Evolutionary conservation across 441 rosid species (phyloP).

Genomic region (Pelargonium hybrid): DNA sequence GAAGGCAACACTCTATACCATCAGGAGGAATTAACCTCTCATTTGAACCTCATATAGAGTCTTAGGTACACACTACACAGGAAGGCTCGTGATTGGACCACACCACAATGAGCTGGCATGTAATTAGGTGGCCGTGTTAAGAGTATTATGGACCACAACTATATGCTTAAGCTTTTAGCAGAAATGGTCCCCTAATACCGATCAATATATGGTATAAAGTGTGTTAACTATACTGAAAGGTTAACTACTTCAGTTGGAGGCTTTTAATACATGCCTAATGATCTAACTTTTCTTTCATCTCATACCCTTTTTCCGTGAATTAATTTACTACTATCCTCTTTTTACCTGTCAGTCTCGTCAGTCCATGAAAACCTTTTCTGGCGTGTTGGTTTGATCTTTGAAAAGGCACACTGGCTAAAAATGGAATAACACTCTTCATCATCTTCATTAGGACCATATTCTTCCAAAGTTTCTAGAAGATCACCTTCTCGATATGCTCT

Average conservation of each 20-base stretch:
- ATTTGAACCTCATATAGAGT: no score
- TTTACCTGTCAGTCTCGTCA: constrained; percentile 81
- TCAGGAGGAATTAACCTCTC: no score
- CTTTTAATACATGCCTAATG: neutral
- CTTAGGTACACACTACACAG: no score
- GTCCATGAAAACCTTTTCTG: constrained; percentile 67
- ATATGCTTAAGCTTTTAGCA: neutral
- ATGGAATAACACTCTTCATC: constrained; percentile 38
- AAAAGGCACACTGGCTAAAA: constrained; percentile 32
- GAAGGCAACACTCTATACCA: neutral
- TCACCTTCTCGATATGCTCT: constrained; percentile 28
- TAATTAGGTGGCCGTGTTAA: neutral
- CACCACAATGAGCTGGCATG: neutral
- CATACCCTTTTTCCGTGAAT: neutral
- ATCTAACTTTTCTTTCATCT: neutral
- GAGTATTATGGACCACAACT: neutral
- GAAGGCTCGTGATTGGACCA: neutral
- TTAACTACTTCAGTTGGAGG: neutral
- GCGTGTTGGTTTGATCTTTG: constrained; percentile 42
- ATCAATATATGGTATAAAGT: neutral
- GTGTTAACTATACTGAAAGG: neutral
- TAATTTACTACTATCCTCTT: neutral
- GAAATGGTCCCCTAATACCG: neutral
- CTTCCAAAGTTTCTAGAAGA: constrained; percentile 30
- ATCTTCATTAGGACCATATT: constrained; percentile 31